phyloP scores from a whole-genome alignment of 257 asterid genomes.

The Nyctanthes arbortristis region DNA sequence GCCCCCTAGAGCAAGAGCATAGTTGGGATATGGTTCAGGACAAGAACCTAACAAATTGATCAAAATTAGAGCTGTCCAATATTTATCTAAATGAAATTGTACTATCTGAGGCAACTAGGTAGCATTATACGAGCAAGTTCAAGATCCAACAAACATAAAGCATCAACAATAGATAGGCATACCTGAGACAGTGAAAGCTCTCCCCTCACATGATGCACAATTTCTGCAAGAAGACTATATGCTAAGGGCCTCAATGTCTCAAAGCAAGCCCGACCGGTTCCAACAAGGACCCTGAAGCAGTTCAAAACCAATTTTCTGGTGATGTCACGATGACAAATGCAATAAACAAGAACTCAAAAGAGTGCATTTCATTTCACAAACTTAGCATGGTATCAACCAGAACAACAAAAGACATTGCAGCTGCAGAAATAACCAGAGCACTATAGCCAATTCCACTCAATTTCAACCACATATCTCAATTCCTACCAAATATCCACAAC shows the following conservation, averaged over 20 bases:
- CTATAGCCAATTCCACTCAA: too few species aligned
- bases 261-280: constrained; percentile 96
- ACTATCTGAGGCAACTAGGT: constrained; percentile 6
- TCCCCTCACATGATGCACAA: constrained; percentile 96
- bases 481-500: too few species aligned
- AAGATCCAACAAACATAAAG: constrained; percentile 1
- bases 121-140: constrained; percentile 16
- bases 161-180: constrained; percentile 19
- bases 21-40: background rate
- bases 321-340: constrained; percentile 20
- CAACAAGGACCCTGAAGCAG: constrained; percentile 91
- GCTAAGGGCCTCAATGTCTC: constrained; percentile 99
- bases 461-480: too few species aligned
- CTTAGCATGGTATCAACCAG: constrained; percentile 15
- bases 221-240: constrained; percentile 97
- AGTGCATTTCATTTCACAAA: background rate
- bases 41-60: background rate
- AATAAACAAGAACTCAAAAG: constrained; percentile 16
- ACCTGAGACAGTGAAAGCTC: constrained; percentile 97
- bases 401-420: constrained; percentile 15
- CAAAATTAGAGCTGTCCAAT: background rate
- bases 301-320: constrained; percentile 21
- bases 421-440: constrained; percentile 3
- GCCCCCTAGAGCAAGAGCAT: background rate
- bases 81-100: background rate